These are phyloP conservation scores for Phaeosphaeriaceae sp. DNA, from an alignment of 2,329 filamentous ascomycete species.

Conservation along the genomic window DNA sequence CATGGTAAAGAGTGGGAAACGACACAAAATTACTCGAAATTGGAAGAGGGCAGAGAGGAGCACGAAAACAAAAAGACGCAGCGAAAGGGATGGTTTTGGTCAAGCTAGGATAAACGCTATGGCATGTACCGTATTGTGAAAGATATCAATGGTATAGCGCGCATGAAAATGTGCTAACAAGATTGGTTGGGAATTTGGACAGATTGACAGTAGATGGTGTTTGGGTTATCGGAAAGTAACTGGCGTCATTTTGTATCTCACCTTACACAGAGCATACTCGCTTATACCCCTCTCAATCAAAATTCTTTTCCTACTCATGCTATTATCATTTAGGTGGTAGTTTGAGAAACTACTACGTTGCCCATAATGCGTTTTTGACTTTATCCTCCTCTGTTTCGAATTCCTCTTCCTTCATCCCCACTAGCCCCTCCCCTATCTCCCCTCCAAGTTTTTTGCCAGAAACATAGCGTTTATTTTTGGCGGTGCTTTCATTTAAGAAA, in stretches of 20 bases:
- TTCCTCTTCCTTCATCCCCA: neutral
- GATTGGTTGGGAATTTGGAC: too few species aligned
- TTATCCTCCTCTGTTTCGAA: neutral
- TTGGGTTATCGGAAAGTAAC: too few species aligned
- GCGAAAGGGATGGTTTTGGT: constrained; percentile 44
- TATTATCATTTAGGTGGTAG: too few species aligned
- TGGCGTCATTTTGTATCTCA: too few species aligned
- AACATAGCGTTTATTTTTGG: neutral
- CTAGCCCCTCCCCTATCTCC: neutral
- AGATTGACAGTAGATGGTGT: too few species aligned
- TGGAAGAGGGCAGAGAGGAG: neutral
- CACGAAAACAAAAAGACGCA: constrained; percentile 15
- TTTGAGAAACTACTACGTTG: too few species aligned
- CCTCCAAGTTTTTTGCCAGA: neutral
- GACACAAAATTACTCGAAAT: neutral
- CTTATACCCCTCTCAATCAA: too few species aligned
- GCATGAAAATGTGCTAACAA: too few species aligned
- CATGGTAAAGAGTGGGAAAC: constrained; percentile 28
- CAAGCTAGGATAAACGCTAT: constrained; percentile 13
- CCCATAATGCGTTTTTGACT: neutral
- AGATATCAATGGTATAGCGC: too few species aligned
- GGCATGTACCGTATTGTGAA: too few species aligned
- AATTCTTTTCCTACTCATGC: too few species aligned
- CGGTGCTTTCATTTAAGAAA: neutral
- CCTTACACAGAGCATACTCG: too few species aligned